Evolutionary conservation across 371 early-diverging fungal species (phyloP), one percentile per base, ranked within the genome.

Genomic region (Apophysomyces elegans): DNA sequence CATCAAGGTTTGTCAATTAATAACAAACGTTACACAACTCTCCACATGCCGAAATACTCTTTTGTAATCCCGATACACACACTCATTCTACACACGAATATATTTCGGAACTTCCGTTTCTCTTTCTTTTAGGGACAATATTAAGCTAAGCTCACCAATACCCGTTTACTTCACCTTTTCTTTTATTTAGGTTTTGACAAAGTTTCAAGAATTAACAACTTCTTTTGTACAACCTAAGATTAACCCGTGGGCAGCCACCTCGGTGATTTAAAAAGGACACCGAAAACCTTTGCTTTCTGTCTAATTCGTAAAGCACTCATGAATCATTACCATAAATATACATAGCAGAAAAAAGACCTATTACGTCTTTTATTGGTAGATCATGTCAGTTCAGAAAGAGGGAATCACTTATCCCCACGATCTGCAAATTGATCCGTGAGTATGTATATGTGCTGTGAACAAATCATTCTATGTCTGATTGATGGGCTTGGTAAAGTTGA

Each of bases 401-500:
- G 21, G 16, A 16, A 50, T 5, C 11, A 11, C 54, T 50, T 16
- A 7, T 26, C 0, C 16, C 9, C 21, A 21, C 21, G 21, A 11
- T 21, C 21, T 35, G 54, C 54, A 50, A 21, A 11, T 2, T 50
- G 54, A 50, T 50, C 54, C 21, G 54, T 50, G 21, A 50, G 7
- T 26, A 21, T 16, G 4, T 50, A 4, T 16, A 50, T 8, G 32
- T 50, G 54, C 21, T 50, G 18, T 35, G 21, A 50, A 50, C 47
- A 47, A 18, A 47, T 7, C 7, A 26, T 50, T 35, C 21, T 26
- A 26, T 50, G 54, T 50, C 21, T 50, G 21, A 26, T 50, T 16
- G 21, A 50, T 50, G n/a, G 54, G 54, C 54, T 21, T 50, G 54
- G 54, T 50, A 50, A 21, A 50, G 54, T 50, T 50, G 54, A 50